phyloP scores from a whole-genome alignment of 768 basidiomycete species.

The Sporobolomyces phaffii region DNA sequence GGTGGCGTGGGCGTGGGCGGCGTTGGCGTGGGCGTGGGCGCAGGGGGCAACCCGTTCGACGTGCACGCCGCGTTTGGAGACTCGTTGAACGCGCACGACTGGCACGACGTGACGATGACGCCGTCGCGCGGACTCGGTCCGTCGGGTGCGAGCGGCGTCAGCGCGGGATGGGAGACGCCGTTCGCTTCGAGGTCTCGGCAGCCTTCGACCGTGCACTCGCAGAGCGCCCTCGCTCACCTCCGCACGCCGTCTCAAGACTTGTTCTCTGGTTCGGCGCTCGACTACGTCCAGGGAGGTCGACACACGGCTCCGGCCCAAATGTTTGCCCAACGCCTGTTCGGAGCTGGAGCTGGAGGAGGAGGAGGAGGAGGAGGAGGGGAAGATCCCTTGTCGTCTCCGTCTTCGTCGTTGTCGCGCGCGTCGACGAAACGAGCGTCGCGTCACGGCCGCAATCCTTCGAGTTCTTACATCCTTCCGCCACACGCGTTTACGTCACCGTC shows the following conservation, averaged over 20 bases:
- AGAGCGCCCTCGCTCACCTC: not conserved
- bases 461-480: not conserved
- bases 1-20: no score
- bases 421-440: not conserved
- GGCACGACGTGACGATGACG: conserved; percentile 29
- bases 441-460: conserved; percentile 3
- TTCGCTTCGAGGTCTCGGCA: conserved; percentile 3
- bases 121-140: conserved; percentile 23
- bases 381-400: not conserved
- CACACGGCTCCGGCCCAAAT: conserved; percentile 3
- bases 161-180: conserved; percentile 16
- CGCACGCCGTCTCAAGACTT: conserved; percentile 21
- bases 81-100: not conserved
- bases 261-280: conserved; percentile 12
- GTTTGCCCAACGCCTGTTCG: conserved; percentile 30
- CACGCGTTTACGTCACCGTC: conserved; percentile 6
- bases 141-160: not conserved
- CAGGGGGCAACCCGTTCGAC: not conserved
- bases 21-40: no score
- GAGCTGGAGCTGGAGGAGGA: not conserved
- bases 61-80: not conserved
- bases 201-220: not conserved
- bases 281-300: conserved; percentile 1
- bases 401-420: no score
- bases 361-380: not conserved